phyloP scores from a whole-genome alignment of 345 rosid species.

The Orychophragmus violaceus region DNA sequence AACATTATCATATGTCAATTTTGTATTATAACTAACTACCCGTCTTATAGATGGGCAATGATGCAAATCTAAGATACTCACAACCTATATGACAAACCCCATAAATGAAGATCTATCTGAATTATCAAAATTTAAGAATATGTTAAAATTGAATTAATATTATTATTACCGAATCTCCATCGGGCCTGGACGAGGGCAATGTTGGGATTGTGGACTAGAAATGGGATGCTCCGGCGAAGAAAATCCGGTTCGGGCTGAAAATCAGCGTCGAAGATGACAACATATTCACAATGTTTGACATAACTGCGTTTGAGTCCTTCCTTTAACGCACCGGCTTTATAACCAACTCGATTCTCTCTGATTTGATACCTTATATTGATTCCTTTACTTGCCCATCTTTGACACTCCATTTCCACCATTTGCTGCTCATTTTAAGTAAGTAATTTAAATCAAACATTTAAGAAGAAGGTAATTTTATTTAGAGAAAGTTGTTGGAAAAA shows the following conservation, averaged over 20 bases:
- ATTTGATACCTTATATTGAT: slow-evolving; percentile 80
- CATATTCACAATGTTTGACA: slow-evolving; percentile 89
- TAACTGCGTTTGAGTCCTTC: slow-evolving; percentile 93
- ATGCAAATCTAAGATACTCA: neutral
- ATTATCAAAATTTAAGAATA: neutral
- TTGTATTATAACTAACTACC: neutral
- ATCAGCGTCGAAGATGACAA: slow-evolving; percentile 92
- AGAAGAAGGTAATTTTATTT: too few species aligned
- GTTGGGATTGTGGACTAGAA: slow-evolving; percentile 57
- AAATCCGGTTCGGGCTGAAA: slow-evolving; percentile 93
- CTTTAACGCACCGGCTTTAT: slow-evolving; percentile 94
- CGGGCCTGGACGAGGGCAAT: slow-evolving; percentile 95
- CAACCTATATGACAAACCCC: neutral
- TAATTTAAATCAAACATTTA: neutral
- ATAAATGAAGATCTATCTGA: neutral
- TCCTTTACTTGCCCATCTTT: slow-evolving; percentile 98
- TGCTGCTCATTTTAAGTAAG: slow-evolving; percentile 38
- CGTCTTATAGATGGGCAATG: neutral
- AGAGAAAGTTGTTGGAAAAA: too few species aligned
- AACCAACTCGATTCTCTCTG: slow-evolving; percentile 80
- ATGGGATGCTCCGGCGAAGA: slow-evolving; percentile 86
- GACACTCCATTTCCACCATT: slow-evolving; percentile 96
- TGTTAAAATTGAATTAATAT: neutral
- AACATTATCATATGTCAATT: slow-evolving; percentile 21
- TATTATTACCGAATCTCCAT: slow-evolving; percentile 85